phyloP scores from a whole-genome alignment of 2,329 filamentous ascomycete species.

The Elsinoe fawcettii region DNA sequence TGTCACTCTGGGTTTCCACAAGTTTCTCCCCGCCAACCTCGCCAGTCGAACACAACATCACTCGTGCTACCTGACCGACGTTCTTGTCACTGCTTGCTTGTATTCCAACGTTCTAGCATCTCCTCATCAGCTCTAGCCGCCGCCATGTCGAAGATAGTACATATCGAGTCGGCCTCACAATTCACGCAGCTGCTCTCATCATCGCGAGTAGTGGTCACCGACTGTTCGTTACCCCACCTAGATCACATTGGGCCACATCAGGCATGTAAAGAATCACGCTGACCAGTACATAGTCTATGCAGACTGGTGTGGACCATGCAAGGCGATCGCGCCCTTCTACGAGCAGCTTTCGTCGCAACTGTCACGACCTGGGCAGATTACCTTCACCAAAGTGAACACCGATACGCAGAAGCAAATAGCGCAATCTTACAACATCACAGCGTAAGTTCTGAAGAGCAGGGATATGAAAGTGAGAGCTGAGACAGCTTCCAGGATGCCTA shows the following conservation, averaged over 20 bases:
- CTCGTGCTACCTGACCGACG: background rate
- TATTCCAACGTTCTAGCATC: background rate
- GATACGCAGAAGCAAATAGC: conserved; percentile 69
- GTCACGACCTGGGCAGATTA: conserved; percentile 63
- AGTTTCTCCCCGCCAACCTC: conserved; percentile 13
- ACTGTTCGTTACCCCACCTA: conserved; percentile 58
- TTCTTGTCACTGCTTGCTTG: background rate
- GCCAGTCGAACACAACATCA: background rate
- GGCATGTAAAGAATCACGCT: conserved; percentile 18
- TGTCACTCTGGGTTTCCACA: conserved; percentile 8
- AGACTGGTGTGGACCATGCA: conserved; percentile 79
- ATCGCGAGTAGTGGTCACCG: conserved; percentile 73
- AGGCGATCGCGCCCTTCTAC: conserved; percentile 74
- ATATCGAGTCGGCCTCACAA: conserved; percentile 44
- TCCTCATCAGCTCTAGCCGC: conserved; percentile 15
- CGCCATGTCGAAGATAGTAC: conserved; percentile 38
- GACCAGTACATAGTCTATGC: conserved; percentile 61
- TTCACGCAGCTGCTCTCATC: conserved; percentile 61
- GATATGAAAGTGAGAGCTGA: conserved; percentile 9
- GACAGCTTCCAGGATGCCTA: conserved; percentile 56
- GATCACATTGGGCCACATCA: background rate
- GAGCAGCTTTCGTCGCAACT: conserved; percentile 66
- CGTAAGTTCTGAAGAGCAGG: conserved; percentile 37
- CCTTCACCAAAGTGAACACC: conserved; percentile 81
- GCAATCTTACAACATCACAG: conserved; percentile 62